Evolutionary conservation across 345 rosid genomes (phyloP).

Genomic region (Trapa bicornis): DNA sequence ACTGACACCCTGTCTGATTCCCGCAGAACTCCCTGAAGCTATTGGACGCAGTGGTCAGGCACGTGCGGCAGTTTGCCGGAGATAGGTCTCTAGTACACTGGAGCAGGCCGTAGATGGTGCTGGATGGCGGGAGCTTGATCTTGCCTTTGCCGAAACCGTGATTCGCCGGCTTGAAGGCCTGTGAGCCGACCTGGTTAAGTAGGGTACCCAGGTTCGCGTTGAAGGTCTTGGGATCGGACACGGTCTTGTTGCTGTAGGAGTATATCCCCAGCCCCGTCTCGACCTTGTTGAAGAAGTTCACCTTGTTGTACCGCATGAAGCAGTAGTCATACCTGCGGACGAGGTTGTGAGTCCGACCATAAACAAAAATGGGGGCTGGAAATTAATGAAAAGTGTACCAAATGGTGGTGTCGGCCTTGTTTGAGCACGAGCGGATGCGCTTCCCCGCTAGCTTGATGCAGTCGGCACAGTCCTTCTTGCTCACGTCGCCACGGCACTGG

Average conservation of each 20-base stretch:
- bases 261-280: constrained; percentile 37
- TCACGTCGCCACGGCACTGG: constrained; percentile 42
- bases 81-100: constrained; percentile 58
- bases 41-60: constrained; percentile 45
- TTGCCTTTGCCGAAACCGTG: constrained; percentile 51
- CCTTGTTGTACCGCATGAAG: constrained; percentile 36
- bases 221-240: constrained; percentile 35
- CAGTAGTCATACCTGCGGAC: constrained; percentile 35
- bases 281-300: constrained; percentile 34
- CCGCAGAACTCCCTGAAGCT: constrained; percentile 40
- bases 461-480: constrained; percentile 30
- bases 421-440: constrained; percentile 41
- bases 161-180: constrained; percentile 34
- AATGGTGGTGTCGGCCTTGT: constrained; percentile 49
- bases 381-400: constrained; percentile 8
- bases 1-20: constrained; percentile 47
- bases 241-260: constrained; percentile 38
- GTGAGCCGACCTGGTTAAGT: constrained; percentile 28
- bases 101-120: constrained; percentile 49
- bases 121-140: constrained; percentile 33
- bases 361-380: neutral
- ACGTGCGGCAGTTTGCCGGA: constrained; percentile 46
- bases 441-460: constrained; percentile 53
- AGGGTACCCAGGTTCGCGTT: constrained; percentile 38
- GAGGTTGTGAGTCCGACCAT: neutral